These are phyloP conservation scores for Persicaria tinctoria DNA, from an alignment of 148 eudicot genomes.

Conservation along the genomic window DNA sequence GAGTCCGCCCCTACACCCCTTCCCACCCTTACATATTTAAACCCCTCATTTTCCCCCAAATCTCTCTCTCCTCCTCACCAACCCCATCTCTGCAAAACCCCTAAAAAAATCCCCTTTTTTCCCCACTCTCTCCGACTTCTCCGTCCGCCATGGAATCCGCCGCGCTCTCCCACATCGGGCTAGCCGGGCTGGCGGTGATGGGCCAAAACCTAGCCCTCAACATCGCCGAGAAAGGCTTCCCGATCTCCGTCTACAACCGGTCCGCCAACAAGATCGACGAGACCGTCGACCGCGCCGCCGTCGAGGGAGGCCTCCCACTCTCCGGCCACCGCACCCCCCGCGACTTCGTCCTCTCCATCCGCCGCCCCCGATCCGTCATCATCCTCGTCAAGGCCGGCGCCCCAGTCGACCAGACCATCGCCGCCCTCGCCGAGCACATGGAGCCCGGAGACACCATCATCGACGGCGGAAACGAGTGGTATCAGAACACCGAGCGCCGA, in stretches of 20 bases:
- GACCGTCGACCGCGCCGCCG: conserved; percentile 51
- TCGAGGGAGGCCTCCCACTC: conserved; percentile 54
- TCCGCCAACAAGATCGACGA: conserved; percentile 56
- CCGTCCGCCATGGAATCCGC: conserved; percentile 23
- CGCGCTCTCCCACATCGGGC: conserved; percentile 53
- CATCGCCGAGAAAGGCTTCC: conserved; percentile 80
- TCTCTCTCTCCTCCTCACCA: not conserved
- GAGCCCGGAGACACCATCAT: conserved; percentile 71
- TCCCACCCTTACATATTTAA: not conserved
- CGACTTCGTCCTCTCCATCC: conserved; percentile 64
- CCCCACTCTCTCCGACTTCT: not conserved
- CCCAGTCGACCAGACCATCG: conserved; percentile 73
- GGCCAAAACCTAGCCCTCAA: conserved; percentile 86
- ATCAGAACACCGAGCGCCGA: conserved; percentile 67
- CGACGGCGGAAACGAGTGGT: conserved; percentile 91
- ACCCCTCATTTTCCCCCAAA: conserved; percentile 5
- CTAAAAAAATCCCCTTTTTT: not conserved
- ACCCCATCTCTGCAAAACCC: not conserved
- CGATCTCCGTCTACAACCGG: conserved; percentile 84
- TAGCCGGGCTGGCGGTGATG: conserved; percentile 84
- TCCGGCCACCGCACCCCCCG: conserved; percentile 47
- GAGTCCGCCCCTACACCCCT: conserved; percentile 32
- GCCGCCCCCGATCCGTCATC: conserved; percentile 64
- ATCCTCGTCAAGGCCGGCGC: conserved; percentile 82
- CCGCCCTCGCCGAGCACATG: conserved; percentile 44